Evolutionary conservation across 306 rosid species (phyloP).

Genomic region (Astragalus membranaceus): DNA sequence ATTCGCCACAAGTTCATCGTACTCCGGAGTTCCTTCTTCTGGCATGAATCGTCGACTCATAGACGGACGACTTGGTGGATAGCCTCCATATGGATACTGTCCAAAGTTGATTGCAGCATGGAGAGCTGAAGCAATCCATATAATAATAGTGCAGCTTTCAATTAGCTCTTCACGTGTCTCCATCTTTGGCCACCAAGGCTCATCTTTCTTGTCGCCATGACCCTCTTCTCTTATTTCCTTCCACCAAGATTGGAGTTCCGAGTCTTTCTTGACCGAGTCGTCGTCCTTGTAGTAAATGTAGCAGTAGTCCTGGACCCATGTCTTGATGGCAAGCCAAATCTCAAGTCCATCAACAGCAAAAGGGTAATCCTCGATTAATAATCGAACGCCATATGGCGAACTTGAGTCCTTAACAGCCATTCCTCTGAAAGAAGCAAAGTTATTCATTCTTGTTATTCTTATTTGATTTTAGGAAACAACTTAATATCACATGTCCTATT

Average conservation of each 20-base stretch:
- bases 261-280: constrained; percentile 13
- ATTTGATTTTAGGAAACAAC: background rate
- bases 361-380: constrained; percentile 52
- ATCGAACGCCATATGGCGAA: constrained; percentile 30
- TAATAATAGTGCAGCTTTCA: constrained; percentile 36
- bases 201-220: constrained; percentile 50
- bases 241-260: constrained; percentile 58
- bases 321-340: constrained; percentile 49
- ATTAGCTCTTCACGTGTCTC: constrained; percentile 34
- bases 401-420: constrained; percentile 40
- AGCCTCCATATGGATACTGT: constrained; percentile 40
- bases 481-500: background rate
- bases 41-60: constrained; percentile 37
- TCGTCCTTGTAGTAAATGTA: constrained; percentile 36
- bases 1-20: constrained; percentile 31
- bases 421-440: constrained; percentile 41
- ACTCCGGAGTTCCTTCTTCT: constrained; percentile 39
- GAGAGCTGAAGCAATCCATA: constrained; percentile 56
- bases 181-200: constrained; percentile 57
- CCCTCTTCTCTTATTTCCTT: constrained; percentile 44
- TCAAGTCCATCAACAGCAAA: constrained; percentile 53
- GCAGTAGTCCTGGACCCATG: constrained; percentile 50
- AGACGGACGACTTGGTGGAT: constrained; percentile 36
- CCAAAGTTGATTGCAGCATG: constrained; percentile 56
- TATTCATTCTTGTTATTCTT: background rate